phyloP scores from a whole-genome alignment of 331 rosid species.

The Malus hybrid region DNA sequence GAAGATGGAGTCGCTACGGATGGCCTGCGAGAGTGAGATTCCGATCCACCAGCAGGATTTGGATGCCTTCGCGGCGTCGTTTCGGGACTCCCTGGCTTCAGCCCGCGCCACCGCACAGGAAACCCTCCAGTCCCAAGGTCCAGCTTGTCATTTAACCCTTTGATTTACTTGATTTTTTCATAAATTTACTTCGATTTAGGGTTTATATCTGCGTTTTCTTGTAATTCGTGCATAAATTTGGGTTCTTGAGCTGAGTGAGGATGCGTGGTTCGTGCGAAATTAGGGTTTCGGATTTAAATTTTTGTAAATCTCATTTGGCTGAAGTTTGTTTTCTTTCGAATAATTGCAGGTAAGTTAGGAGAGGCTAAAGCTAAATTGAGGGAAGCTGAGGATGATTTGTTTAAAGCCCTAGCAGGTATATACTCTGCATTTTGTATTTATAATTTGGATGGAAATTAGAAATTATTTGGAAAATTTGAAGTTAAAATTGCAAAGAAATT shows the following conservation, averaged over 20 bases:
- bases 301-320: neutral
- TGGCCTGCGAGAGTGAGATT: slow-evolving; percentile 37
- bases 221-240: neutral
- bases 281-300: slow-evolving; percentile 20
- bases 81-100: slow-evolving; percentile 31
- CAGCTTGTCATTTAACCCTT: neutral
- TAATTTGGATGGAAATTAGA: neutral
- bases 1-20: slow-evolving; percentile 40
- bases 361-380: slow-evolving; percentile 52
- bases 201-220: neutral
- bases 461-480: neutral
- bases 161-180: neutral
- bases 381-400: slow-evolving; percentile 77
- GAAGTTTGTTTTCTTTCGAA: neutral
- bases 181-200: neutral
- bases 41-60: slow-evolving; percentile 27
- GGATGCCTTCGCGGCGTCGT: slow-evolving; percentile 30
- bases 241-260: neutral
- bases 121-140: slow-evolving; percentile 47
- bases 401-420: slow-evolving; percentile 67
- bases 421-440: neutral
- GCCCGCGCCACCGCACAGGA: slow-evolving; percentile 25
- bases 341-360: slow-evolving; percentile 37
- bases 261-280: neutral
- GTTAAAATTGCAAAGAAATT: neutral